These are phyloP conservation scores for Sideroxylon spinosum DNA, from an alignment of 179 eudicot genomes.

Conservation along the genomic window DNA sequence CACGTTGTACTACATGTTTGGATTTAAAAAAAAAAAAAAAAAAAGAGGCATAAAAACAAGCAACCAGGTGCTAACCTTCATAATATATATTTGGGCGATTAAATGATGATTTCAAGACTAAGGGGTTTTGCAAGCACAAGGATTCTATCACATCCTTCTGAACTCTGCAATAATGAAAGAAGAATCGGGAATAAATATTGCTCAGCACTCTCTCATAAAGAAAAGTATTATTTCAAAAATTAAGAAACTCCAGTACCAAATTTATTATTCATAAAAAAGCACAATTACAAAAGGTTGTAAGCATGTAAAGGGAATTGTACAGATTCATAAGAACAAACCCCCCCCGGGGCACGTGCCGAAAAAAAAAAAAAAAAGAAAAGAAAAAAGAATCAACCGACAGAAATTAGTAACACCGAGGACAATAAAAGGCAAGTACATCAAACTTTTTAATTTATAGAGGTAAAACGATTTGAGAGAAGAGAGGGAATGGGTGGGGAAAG, in stretches of 20 bases:
- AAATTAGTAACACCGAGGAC: not conserved
- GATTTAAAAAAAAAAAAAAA: not conserved
- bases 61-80: conserved; percentile 56
- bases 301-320: not conserved
- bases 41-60: conserved; percentile 15
- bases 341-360: too few species aligned
- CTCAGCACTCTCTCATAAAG: not conserved
- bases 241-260: not conserved
- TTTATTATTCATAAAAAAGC: not conserved
- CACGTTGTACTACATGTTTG: not conserved
- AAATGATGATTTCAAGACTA: conserved; percentile 80
- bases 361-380: too few species aligned
- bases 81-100: conserved; percentile 87
- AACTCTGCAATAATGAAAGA: conserved; percentile 53
- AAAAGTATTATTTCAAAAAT: not conserved
- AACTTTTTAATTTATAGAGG: not conserved
- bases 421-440: not conserved
- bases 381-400: not conserved
- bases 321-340: not conserved
- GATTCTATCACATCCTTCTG: conserved; percentile 85
- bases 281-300: not conserved
- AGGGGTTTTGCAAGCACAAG: conserved; percentile 58
- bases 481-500: not conserved
- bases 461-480: not conserved
- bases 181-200: conserved; percentile 8